Percentiles rank a stretch among this genome's conserved stretches.
These are phyloP conservation scores for Diaporthe sp. DNA, from an alignment of 2,329 filamentous ascomycete genomes.

Conservation along the genomic window DNA sequence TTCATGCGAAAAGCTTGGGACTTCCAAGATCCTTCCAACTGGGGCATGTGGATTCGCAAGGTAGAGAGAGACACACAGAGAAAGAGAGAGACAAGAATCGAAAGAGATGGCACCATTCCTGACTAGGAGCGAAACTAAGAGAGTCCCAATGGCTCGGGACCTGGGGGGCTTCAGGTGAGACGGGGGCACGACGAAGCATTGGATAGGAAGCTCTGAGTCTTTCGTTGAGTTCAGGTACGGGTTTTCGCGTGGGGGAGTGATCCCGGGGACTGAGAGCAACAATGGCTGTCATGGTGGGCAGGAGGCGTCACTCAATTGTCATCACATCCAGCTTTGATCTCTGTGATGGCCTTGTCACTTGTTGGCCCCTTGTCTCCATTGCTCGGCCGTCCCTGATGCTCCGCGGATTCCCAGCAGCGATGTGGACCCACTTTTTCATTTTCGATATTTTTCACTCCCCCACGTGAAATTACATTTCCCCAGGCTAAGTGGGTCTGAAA, in stretches of 20 bases:
- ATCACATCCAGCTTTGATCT: constrained; percentile 16
- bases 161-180: constrained; percentile 32
- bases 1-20: constrained; percentile 25
- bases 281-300: background rate
- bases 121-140: constrained; percentile 25
- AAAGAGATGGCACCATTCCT: constrained; percentile 23
- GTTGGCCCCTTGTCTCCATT: constrained; percentile 5
- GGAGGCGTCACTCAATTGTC: constrained; percentile 21
- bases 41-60: constrained; percentile 11
- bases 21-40: background rate
- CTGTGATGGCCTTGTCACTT: constrained; percentile 25
- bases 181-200: constrained; percentile 18
- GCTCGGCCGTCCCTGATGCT: constrained; percentile 6
- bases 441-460: no score
- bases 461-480: no score
- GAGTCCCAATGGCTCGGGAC: constrained; percentile 28
- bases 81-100: background rate
- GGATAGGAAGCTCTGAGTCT: constrained; percentile 28
- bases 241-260: constrained; percentile 10
- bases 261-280: constrained; percentile 9
- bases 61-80: no score
- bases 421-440: no score
- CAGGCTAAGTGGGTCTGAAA: no score
- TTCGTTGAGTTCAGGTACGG: constrained; percentile 17
- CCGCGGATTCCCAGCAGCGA: constrained; percentile 27